Percentiles rank a stretch among this genome's conserved stretches.
Conservation (phyloP, 805 yeast genomes). For the Wickerhamomyces tratensis region DNA sequence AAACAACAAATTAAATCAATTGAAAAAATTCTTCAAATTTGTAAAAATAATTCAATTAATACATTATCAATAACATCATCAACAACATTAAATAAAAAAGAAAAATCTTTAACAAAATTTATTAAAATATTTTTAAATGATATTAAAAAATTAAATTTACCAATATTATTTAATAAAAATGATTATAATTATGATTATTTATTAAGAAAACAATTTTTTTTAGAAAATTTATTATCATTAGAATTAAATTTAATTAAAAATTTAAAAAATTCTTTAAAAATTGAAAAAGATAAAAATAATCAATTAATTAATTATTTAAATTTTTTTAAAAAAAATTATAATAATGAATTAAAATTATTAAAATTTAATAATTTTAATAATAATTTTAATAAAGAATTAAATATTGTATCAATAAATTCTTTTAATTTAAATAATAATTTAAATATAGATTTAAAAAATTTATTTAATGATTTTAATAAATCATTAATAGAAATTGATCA, state of each 20-base stretch:
- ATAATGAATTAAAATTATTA: constrained; percentile 1
- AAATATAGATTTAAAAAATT: too few species aligned
- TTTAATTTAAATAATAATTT: too few species aligned
- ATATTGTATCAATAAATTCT: too few species aligned
- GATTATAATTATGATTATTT: constrained; percentile 15
- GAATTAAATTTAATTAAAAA: constrained; percentile 10
- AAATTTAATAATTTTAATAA: too few species aligned
- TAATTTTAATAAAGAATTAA: too few species aligned
- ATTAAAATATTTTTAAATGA: constrained; percentile 5
- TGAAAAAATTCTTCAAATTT: constrained; percentile 7
- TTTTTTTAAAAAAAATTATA: constrained; percentile 6
- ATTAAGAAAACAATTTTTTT: constrained; percentile 7
- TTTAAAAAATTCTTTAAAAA: constrained; percentile 4
- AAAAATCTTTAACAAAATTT: constrained; percentile 6
- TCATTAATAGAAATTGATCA: too few species aligned
- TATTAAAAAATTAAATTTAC: constrained; percentile 8
- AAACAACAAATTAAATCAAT: constrained; percentile 4
- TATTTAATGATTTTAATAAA: too few species aligned
- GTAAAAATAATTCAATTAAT: constrained; percentile 8
- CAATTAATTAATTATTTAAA: constrained; percentile 5
- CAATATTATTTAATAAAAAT: constrained; percentile 3
- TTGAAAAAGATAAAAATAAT: constrained; percentile 5
- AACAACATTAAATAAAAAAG: constrained; percentile 3
- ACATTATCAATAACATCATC: constrained; percentile 1
- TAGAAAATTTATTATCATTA: constrained; percentile 9